A percentile compares a stretch with the other conserved stretches of the same genome.
Conservation (phyloP, 2,329 filamentous ascomycete species). For the Epichloe sp. region DNA sequence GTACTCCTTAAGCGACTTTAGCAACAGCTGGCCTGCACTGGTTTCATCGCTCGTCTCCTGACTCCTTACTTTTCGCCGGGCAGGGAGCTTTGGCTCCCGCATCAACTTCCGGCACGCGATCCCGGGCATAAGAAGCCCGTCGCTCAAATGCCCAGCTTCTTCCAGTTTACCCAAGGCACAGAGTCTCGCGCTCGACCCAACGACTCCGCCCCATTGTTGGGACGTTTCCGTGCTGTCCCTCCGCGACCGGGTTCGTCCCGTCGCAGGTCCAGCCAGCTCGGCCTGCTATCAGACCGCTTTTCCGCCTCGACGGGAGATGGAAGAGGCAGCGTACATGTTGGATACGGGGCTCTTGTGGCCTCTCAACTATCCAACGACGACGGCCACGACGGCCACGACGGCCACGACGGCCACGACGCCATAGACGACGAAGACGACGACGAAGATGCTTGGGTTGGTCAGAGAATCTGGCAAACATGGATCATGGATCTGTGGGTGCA, state of each 20-base stretch:
- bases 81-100: background rate
- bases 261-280: constrained; percentile 23
- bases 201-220: constrained; percentile 47
- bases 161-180: constrained; percentile 52
- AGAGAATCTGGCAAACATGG: constrained; percentile 23
- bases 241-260: constrained; percentile 20
- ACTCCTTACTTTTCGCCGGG: background rate
- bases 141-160: constrained; percentile 46
- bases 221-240: constrained; percentile 52
- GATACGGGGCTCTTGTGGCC: constrained; percentile 40
- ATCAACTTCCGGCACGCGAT: background rate
- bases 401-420: no score
- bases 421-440: constrained; percentile 10
- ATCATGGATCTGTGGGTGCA: constrained; percentile 45
- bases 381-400: no score
- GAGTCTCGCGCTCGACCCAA: constrained; percentile 41
- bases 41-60: background rate
- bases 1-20: no score
- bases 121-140: constrained; percentile 1
- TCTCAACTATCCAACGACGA: constrained; percentile 25
- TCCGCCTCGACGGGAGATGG: constrained; percentile 13
- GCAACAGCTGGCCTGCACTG: background rate
- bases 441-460: constrained; percentile 21
- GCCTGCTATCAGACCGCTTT: constrained; percentile 24
- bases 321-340: constrained; percentile 41